Evolutionary conservation across 2,329 filamentous ascomycete genomes (phyloP), one percentile per base, ranked within the genome.

Genomic region (Sordariomycetes sp.): DNA sequence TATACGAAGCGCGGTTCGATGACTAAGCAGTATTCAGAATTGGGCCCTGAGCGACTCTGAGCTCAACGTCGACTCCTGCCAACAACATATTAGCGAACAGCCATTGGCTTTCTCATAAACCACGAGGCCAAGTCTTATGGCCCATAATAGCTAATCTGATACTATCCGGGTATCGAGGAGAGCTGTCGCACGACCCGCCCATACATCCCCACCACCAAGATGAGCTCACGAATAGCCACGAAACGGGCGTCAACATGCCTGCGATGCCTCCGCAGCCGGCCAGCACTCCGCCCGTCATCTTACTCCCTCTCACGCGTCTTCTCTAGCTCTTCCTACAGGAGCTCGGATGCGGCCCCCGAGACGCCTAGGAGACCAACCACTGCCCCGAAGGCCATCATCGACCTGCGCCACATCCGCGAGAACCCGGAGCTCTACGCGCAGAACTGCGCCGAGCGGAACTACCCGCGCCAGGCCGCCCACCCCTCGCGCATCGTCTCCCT

Each of bases 331-430:
- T 8, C 34, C n/a, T 16, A 5, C 12, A 20, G 12, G 7, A 14
- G 46, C n/a, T 50, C 46, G 3, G 46, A 50, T 22, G n/a, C 46
- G 46, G 20, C 46, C n/a, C 20, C 65, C 54, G 66, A 69, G 35
- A 22, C 7, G 53, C 58, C 60, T 52, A 71, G 69, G 59, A 79
- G 86, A 46, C 88, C 88, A 4, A 78, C 87, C 1, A 86, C 81
- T 57, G 91, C 89, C 16, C 91, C 90, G 12, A 93, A 90, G 69
- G 83, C 89, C 28, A 81, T 81, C 53, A 80, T 95, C 63, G 88
- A 97, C 74, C 80, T 96, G 68, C 93, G 90, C 70, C 87, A 94
- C 74, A 96, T 99, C 70, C 91, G 92, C 59, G 82, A 90, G 67
- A 89, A 95, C 71, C 83, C 88, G 18, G 82, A 86, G 16, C 79